Conservation (phyloP, 331 rosid genomes). For the Cydonia oblonga region DNA sequence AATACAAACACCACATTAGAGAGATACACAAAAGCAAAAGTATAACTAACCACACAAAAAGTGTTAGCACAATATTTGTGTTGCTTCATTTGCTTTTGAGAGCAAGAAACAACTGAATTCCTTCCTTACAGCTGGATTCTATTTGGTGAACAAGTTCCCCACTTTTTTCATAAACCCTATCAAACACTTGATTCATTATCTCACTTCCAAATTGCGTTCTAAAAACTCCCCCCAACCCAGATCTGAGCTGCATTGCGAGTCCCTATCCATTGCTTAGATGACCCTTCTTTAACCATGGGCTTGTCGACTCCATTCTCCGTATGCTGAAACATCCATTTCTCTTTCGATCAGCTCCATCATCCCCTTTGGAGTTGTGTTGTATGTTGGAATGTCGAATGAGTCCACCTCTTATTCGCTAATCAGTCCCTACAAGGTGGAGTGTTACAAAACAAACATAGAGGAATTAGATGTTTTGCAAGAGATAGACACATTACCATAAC, state of each 20-base stretch:
- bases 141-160: background rate
- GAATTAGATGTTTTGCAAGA: background rate
- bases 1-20: too few relatives aligned
- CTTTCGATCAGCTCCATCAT: background rate
- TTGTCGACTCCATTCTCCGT: background rate
- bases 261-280: background rate
- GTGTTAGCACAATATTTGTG: background rate
- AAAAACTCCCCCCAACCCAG: background rate
- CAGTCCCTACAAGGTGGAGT: background rate
- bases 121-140: background rate
- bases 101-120: background rate
- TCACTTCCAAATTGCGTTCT: background rate
- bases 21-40: too few relatives aligned
- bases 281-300: background rate
- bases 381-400: constrained; percentile 1
- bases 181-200: background rate
- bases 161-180: background rate
- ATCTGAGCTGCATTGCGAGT: background rate
- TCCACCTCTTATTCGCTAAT: background rate
- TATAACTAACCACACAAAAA: too few relatives aligned
- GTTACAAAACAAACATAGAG: background rate
- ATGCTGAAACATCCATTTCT: constrained; percentile 2
- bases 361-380: background rate
- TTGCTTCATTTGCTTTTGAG: background rate
- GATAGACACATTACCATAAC: background rate